Evolutionary conservation across 768 basidiomycete species (phyloP).

Genomic region (Trametes meyenii): DNA sequence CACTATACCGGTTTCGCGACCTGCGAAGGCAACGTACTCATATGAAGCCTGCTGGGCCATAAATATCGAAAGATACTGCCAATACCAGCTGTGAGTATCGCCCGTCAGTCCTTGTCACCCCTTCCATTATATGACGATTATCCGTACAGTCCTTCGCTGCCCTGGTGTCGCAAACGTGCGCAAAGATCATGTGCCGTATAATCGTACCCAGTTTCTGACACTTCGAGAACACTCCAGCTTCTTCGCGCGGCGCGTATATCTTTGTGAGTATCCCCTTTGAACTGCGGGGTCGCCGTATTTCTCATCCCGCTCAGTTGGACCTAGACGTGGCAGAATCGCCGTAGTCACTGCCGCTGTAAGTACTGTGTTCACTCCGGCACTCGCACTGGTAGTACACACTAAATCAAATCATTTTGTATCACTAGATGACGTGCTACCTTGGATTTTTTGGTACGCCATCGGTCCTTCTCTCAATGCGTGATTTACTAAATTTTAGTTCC

Average conservation of each 20-base stretch:
- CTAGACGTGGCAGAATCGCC: too few relatives aligned
- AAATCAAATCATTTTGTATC: too few relatives aligned
- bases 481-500: too few relatives aligned
- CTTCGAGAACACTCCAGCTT: not conserved
- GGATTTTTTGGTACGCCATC: not conserved
- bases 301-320: too few relatives aligned
- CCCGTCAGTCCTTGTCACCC: not conserved
- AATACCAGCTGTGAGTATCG: not conserved
- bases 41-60: not conserved
- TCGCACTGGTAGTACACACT: too few relatives aligned
- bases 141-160: conserved; percentile 5
- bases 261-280: not conserved
- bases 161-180: conserved; percentile 1
- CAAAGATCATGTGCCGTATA: not conserved
- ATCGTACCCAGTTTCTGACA: too few relatives aligned
- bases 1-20: too few relatives aligned
- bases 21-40: not conserved
- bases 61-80: not conserved
- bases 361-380: too few relatives aligned
- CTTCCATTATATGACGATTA: not conserved
- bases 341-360: too few relatives aligned
- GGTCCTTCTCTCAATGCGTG: too few relatives aligned
- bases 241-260: conserved; percentile 9
- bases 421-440: not conserved
- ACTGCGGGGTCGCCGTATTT: too few relatives aligned